Evolutionary conservation across 306 rosid genomes (phyloP), one percentile per base, ranked within the genome.

Genomic region (Leucaena leucocephala): DNA sequence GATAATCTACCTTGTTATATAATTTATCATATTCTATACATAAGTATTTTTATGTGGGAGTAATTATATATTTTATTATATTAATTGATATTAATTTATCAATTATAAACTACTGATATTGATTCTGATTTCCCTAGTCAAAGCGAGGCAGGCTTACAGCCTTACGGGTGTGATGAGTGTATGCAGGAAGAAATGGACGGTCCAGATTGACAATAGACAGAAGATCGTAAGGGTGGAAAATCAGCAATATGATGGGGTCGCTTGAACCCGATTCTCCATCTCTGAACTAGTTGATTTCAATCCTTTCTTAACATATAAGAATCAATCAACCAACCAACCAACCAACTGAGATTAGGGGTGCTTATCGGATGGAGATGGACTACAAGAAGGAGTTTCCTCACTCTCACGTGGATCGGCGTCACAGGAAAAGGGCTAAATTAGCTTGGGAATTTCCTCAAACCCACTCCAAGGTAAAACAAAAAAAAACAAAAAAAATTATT

Each of bases 361-460:
- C 35, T 27, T 7, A 34, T 75, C 50, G 38, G 76, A 82, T 77
- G 86, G 85, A 86, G 81, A 88, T 82, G 86, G 88, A 88, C 16
- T 84, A 77, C 46, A 71, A 72, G 57, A 59, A 84, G 8, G 88
- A 75, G 34, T 86, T 88, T 64, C 83, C 86, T 63, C 82, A 81
- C 40, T 63, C 82, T 76, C 86, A 79, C 36, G 77, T 84, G 74
- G 91, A 88, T 86, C 88, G 81, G 48, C 89, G 88, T 44, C 91
- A 86, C n/a, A 72, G 88, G 65, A 88, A 88, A 80, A 84, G 83
- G 74, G 81, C 89, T 19, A 82, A 84, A 72, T 80, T 88, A 38
- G 88, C 84, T 74, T 82, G 86, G 89, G 88, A 88, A 34, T 78
- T 42, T 58, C 81, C 86, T 75, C 89, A 84, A 72, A 46, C 86